Evolutionary conservation across 495 filamentous ascomycete genomes (phyloP).

Genomic region (Diplogelasinospora grovesii): DNA sequence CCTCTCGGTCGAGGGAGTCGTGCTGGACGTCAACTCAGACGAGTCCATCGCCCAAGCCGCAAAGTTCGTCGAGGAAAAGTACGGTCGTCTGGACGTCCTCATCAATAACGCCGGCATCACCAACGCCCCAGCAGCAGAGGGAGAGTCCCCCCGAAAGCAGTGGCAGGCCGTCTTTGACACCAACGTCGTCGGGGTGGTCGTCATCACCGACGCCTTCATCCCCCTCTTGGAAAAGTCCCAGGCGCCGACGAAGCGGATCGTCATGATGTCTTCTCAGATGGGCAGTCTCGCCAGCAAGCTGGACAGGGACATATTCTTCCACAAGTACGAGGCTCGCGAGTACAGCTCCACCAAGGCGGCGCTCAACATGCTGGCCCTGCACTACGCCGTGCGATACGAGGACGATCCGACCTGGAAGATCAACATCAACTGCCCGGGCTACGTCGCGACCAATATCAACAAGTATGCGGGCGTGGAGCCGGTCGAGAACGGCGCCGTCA

Average conservation of each 20-base stretch:
- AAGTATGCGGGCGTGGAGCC: not conserved
- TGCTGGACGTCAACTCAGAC: slow-evolving; percentile 46
- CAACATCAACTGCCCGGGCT: slow-evolving; percentile 19
- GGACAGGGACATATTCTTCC: not conserved
- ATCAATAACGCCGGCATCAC: slow-evolving; percentile 46
- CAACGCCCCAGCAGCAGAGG: not conserved
- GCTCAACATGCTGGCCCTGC: slow-evolving; percentile 32
- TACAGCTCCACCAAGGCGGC: slow-evolving; percentile 35
- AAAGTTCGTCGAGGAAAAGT: slow-evolving; percentile 23
- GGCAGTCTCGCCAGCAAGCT: slow-evolving; percentile 25
- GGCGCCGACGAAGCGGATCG: slow-evolving; percentile 27
- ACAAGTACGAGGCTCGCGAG: not conserved
- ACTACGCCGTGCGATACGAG: slow-evolving; percentile 9
- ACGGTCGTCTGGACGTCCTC: slow-evolving; percentile 44
- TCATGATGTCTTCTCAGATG: slow-evolving; percentile 34
- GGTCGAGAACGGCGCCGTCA: slow-evolving; percentile 12
- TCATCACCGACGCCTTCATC: slow-evolving; percentile 37
- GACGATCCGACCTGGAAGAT: slow-evolving; percentile 20
- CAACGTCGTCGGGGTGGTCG: slow-evolving; percentile 34
- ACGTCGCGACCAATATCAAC: slow-evolving; percentile 17
- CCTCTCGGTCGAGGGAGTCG: slow-evolving; percentile 9
- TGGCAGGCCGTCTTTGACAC: slow-evolving; percentile 29
- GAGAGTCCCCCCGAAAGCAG: not conserved
- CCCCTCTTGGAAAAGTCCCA: slow-evolving; percentile 37
- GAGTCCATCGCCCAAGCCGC: slow-evolving; percentile 42